phyloP scores from a whole-genome alignment of 208 protist genomes.

The Polymyxa betae region DNA sequence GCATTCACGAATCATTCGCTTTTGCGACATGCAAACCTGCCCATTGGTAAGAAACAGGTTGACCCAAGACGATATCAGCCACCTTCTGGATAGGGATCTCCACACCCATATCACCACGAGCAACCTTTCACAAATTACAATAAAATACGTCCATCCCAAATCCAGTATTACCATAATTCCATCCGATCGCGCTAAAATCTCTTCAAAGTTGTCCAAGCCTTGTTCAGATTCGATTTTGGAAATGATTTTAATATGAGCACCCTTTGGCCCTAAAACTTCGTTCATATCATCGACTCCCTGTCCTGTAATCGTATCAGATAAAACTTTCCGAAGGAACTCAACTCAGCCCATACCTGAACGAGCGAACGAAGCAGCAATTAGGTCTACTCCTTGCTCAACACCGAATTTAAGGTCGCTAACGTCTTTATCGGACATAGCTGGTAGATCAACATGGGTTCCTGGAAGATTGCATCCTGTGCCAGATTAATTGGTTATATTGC shows the following conservation, averaged over 20 bases:
- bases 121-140: background rate
- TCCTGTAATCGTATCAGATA: slow-evolving; percentile 30
- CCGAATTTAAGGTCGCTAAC: slow-evolving; percentile 86
- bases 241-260: slow-evolving; percentile 83
- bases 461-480: slow-evolving; percentile 59
- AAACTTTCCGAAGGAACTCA: background rate
- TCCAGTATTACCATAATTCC: slow-evolving; percentile 94
- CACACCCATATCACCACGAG: slow-evolving; percentile 36
- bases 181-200: slow-evolving; percentile 92
- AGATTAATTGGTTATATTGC: background rate
- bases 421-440: slow-evolving; percentile 76
- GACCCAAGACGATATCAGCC: background rate
- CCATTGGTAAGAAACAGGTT: slow-evolving; percentile 93
- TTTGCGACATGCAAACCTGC: slow-evolving; percentile 96
- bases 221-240: slow-evolving; percentile 99
- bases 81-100: slow-evolving; percentile 52
- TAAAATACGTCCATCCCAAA: slow-evolving; percentile 77
- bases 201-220: slow-evolving; percentile 93
- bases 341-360: slow-evolving; percentile 64
- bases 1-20: slow-evolving; percentile 98
- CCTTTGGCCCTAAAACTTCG: background rate
- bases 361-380: slow-evolving; percentile 98
- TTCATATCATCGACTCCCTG: slow-evolving; percentile 54
- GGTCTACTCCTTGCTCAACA: slow-evolving; percentile 93
- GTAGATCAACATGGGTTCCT: slow-evolving; percentile 62